phyloP scores from a whole-genome alignment of 345 rosid genomes.

The Rubroshorea leprosula region DNA sequence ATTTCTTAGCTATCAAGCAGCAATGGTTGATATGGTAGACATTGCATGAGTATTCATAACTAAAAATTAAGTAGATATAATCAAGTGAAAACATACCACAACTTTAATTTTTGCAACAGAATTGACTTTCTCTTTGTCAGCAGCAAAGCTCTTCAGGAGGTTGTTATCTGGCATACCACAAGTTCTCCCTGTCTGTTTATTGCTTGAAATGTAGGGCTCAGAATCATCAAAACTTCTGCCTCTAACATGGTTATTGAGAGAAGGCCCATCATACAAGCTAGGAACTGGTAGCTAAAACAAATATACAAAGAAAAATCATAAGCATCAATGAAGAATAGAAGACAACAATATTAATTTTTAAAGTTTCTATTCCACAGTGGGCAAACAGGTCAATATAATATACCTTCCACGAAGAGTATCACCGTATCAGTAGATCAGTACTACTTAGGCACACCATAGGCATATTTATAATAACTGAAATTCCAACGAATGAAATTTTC shows the following conservation, averaged over 20 bases:
- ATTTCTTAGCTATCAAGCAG: too few species aligned
- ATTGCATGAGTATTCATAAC: neutral
- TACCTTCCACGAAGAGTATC: too few species aligned
- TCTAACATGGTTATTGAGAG: constrained; percentile 57
- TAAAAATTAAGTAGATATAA: neutral
- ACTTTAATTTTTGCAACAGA: constrained; percentile 99
- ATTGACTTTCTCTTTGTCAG: constrained; percentile 73
- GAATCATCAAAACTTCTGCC: constrained; percentile 82
- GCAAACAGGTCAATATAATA: too few species aligned
- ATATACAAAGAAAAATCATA: too few species aligned
- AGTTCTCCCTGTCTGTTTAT: constrained; percentile 62
- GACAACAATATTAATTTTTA: too few species aligned
- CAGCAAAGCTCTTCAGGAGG: constrained; percentile 64
- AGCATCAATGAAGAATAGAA: too few species aligned
- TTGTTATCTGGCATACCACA: constrained; percentile 61
- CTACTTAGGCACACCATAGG: too few species aligned
- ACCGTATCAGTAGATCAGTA: too few species aligned
- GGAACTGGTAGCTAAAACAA: too few species aligned
- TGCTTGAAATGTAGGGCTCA: constrained; percentile 51
- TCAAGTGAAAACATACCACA: constrained; percentile 55
- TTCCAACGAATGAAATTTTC: too few species aligned
- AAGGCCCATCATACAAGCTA: constrained; percentile 53
- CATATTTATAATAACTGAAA: too few species aligned
- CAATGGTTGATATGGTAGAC: neutral
- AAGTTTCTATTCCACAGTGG: too few species aligned